Conservation (phyloP, 2,329 filamentous ascomycete species). For the Trichoderma sp. region DNA sequence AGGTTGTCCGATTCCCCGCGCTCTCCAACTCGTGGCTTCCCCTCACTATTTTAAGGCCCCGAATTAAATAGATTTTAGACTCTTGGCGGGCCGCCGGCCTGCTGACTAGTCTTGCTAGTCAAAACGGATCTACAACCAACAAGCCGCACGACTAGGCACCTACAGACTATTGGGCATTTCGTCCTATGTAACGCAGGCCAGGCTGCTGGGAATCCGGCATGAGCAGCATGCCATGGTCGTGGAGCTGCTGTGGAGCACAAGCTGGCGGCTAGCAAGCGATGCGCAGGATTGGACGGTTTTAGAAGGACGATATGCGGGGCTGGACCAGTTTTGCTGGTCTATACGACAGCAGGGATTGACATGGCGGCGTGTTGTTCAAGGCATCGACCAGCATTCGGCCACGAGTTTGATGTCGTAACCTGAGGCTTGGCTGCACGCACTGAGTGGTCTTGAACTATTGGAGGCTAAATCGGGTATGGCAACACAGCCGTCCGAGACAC, state of each 20-base stretch:
- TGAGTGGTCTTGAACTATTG: conserved; percentile 3
- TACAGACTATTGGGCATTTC: neutral
- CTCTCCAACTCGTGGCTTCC: conserved; percentile 10
- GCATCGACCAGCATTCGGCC: conserved; percentile 1
- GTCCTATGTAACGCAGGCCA: neutral
- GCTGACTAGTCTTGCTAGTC: conserved; percentile 12
- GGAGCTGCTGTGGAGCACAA: conserved; percentile 5
- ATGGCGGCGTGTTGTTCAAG: neutral
- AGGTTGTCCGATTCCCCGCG: conserved; percentile 22
- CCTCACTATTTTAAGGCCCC: conserved; percentile 13
- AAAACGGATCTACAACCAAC: conserved; percentile 4
- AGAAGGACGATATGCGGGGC: conserved; percentile 10
- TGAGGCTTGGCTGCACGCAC: neutral
- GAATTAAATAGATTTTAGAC: conserved; percentile 15
- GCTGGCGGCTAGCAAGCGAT: neutral
- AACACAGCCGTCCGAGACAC: conserved; percentile 6
- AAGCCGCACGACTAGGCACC: neutral
- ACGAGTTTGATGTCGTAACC: conserved; percentile 5
- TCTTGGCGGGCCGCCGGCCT: conserved; percentile 20
- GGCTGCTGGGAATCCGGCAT: neutral
- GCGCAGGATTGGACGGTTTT: neutral
- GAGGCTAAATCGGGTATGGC: conserved; percentile 6
- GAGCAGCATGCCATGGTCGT: neutral
- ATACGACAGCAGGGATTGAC: neutral
- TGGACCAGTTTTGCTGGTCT: neutral